phyloP scores from a whole-genome alignment of 1,284 basidiomycete species.

The Sanghuangporus weigelae region DNA sequence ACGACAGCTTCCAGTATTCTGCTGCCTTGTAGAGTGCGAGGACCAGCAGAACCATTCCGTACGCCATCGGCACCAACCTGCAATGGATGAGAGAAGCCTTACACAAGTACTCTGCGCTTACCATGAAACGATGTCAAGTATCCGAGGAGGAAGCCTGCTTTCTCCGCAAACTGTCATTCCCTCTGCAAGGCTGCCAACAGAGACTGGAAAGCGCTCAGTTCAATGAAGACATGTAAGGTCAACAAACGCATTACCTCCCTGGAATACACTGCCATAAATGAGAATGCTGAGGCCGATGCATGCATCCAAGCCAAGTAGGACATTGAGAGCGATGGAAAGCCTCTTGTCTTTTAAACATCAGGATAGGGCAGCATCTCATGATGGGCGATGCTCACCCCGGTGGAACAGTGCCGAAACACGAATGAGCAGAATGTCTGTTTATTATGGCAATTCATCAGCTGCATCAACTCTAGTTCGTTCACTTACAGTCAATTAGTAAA shows the following conservation, averaged over 20 bases:
- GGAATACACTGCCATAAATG: neutral
- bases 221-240: neutral
- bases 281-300: neutral
- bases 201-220: neutral
- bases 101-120: neutral
- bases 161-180: neutral
- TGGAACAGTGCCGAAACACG: slow-evolving; percentile 8
- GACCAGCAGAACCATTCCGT: neutral
- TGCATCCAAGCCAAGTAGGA: neutral
- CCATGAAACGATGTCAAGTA: neutral
- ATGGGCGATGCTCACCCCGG: neutral
- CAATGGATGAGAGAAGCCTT: neutral
- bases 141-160: neutral
- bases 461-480: too few species aligned
- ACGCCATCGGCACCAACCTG: slow-evolving; percentile 1
- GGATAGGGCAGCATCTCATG: neutral
- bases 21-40: slow-evolving; percentile 3
- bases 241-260: neutral
- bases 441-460: neutral
- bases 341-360: neutral
- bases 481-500: neutral
- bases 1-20: neutral
- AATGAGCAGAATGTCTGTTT: slow-evolving; percentile 3
- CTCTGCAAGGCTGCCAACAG: neutral
- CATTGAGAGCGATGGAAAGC: neutral